Conservation (phyloP, 164 flowering plant genomes). For the Magnolia changhungtana region DNA sequence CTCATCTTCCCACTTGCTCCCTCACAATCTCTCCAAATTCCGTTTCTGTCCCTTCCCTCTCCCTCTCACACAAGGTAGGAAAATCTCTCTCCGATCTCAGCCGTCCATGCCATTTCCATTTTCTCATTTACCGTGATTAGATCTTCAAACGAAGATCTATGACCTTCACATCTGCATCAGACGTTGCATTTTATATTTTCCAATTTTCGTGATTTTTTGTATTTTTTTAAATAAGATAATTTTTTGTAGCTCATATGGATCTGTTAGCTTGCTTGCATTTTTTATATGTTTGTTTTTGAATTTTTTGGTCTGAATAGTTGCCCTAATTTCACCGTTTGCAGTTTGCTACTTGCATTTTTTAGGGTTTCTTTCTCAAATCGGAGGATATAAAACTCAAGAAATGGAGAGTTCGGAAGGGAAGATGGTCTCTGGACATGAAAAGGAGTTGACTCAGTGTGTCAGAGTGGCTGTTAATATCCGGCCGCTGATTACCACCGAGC, state of each 20-base stretch:
- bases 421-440: constrained; percentile 13
- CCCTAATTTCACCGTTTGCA: background rate
- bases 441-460: constrained; percentile 52
- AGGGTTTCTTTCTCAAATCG: background rate
- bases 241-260: background rate
- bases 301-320: background rate
- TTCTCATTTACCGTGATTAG: background rate
- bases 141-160: no score
- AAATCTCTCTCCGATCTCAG: background rate
- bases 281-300: no score
- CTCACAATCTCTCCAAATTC: background rate
- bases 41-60: background rate
- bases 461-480: constrained; percentile 85
- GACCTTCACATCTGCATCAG: background rate
- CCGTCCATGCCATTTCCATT: background rate
- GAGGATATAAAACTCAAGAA: background rate
- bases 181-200: background rate
- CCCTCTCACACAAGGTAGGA: background rate
- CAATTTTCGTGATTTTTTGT: background rate
- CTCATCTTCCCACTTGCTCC: background rate
- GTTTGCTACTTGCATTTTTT: background rate
- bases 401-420: constrained; percentile 6
- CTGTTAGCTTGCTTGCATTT: background rate
- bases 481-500: constrained; percentile 79
- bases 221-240: no score